phyloP scores from a whole-genome alignment of 2,329 filamentous ascomycete genomes.

The Aspergillus piperis region DNA sequence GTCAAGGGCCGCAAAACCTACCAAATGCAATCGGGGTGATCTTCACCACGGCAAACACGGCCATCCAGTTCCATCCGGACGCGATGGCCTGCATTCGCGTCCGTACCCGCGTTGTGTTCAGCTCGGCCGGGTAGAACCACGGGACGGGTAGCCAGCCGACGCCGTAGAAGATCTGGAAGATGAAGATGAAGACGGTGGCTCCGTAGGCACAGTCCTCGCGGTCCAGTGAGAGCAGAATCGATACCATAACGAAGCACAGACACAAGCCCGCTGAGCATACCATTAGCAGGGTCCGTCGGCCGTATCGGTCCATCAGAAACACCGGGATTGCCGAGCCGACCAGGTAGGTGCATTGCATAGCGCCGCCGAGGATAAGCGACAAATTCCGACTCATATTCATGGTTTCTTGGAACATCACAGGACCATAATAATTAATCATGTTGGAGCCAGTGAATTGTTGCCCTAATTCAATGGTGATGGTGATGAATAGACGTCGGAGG shows the following conservation, averaged over 20 bases:
- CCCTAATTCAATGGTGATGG: conserved; percentile 37
- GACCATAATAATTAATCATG: conserved; percentile 47
- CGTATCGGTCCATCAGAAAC: conserved; percentile 46
- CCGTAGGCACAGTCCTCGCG: conserved; percentile 39
- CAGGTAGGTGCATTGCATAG: conserved; percentile 43
- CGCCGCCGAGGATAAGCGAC: conserved; percentile 56
- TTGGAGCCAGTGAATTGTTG: conserved; percentile 43
- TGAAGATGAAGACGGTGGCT: conserved; percentile 48
- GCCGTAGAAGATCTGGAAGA: conserved; percentile 50
- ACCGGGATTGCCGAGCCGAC: conserved; percentile 46
- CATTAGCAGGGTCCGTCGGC: conserved; percentile 46
- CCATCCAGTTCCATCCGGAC: conserved; percentile 40
- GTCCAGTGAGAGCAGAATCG: conserved; percentile 41
- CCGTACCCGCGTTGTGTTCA: conserved; percentile 45
- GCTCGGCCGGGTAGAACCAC: conserved; percentile 48
- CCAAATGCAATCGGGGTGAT: conserved; percentile 29
- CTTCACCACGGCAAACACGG: conserved; percentile 35
- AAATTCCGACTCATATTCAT: conserved; percentile 49
- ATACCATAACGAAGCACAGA: conserved; percentile 46
- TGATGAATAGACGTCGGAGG: conserved; percentile 36
- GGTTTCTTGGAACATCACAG: conserved; percentile 41
- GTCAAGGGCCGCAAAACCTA: conserved; percentile 3
- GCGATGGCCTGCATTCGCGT: conserved; percentile 45
- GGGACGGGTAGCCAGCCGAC: conserved; percentile 48
- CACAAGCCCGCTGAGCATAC: conserved; percentile 44